Evolutionary conservation across 2,329 filamentous ascomycete genomes (phyloP), one percentile per base, ranked within the genome.

Genomic region (Xylariaceae sp.): DNA sequence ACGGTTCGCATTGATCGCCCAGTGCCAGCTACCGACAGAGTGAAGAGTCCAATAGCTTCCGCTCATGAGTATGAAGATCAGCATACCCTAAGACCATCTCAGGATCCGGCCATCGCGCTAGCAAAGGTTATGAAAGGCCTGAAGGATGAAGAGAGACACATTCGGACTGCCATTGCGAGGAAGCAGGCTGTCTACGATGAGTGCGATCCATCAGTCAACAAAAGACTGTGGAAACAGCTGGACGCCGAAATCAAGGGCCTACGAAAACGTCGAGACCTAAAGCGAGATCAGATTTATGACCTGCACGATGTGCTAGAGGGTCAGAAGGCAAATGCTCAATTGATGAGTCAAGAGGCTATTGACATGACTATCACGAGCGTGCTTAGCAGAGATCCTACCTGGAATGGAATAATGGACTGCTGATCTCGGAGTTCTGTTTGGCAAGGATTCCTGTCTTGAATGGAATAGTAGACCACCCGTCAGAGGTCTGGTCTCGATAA

Each of bases 271-370:
- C 83, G 92, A 21, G 88, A 92, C 67, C 81, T 83, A 67, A 92
- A 93, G 74, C 86, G 87, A 23, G 88, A 90, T 60, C 89, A 93
- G 72, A 87, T 96, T 37, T 96, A 96, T 74, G 83, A 85, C 37
- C 79, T 96, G 12, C 91, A 93, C 66, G 92, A 96, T 71, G 91
- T 95, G 1, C 79, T 95, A 0, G 91, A 94, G 73, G 90, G 88
- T 5, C 90, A 93, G 71, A 91, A 89, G 75, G 79, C 79, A 29
- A 80, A 81, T 2, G 86, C 86, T 0, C 82, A 85, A 67, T 79
- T 82, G 62, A 87, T 89, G 81, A 83, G 78, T 1, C 81, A 84
- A 63, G 82, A 85, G 17, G 82, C 87, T 66, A 77, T 88, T 39
- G 87, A 89, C 66, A 78, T 87, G 66, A 90, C 87, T 0, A 79